Evolutionary conservation across 2,329 filamentous ascomycete species (phyloP), one percentile per base, ranked within the genome.

Genomic region (Trichoderma atroviride): DNA sequence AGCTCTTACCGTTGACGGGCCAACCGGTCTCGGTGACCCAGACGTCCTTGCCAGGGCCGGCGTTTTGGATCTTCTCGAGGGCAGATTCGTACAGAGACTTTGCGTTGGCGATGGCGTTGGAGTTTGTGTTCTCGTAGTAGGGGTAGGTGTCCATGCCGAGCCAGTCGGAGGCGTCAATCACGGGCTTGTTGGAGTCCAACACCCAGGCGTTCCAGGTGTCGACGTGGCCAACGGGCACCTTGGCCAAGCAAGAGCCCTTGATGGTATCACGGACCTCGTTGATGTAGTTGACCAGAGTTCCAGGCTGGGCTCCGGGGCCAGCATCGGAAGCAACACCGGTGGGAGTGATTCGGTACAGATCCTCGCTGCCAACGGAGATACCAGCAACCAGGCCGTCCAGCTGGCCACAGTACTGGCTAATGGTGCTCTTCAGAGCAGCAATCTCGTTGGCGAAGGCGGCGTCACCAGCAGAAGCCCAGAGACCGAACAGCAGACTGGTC

Each of bases 1-100:
- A 81, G 1, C 82, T 85, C 72, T 86, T 81, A 68, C 93, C 94
- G 75, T 85, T 88, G 65, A 94, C 88, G 60, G 94, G 93, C 88
- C 92, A 96, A 73, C 94, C 94, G 19, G 93, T 96, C 85, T 97
- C 93, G 33, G 93, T 96, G 72, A 96, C 86, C 92, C 92, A 96
- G 74, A 96, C 87, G 22, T 87, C 83, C 85, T 94, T 95, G 76
- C 87, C 87, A 43, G 85, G 82, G 43, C 87, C 85, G 56, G 84
- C 89, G 19, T 77, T 80, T 71, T 86, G 79, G 40, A 91, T 92
- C 70, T 85, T 83, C 61, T 84, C 80, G 50, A 91, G 83, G 19
- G 92, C 89, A 16, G 86, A 84, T 76, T 89, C 83, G 84, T 96
- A 96, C 62, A 94, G 87, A 22, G 79, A 74, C 76, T 88, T 87